Evolutionary conservation across 2,329 filamentous ascomycete species (phyloP), one percentile per base, ranked within the genome.

Genomic region (Scopulariopsis brevicaulis): DNA sequence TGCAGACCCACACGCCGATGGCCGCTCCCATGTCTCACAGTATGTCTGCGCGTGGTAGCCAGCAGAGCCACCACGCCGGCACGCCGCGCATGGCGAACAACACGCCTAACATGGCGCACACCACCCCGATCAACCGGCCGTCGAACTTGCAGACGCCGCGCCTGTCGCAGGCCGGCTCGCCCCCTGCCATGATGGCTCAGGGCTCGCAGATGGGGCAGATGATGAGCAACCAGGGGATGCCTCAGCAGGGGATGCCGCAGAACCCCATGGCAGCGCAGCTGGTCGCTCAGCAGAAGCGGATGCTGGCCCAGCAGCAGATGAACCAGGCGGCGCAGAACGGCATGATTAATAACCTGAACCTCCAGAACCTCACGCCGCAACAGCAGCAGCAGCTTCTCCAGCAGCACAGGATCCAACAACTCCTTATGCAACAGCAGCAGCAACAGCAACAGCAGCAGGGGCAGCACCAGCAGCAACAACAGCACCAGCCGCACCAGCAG

Each of bases 1-100:
- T 83, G 3, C 84, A 85, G 61, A 81, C 77, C 56, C 78, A 79
- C 58, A 67, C 71, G 1, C 74, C 78, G 0, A 83, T 84, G 76
- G 74, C 77, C 7, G 82, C 76, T 0, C 79, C 82, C 4, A 83
- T 84, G 77, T 72, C 81, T 0, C 78, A 81, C 63, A 80, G 75
- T 63, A 86, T 86, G 83, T 83, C 80, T 58, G 76, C 81, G 22
- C 78, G 83, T 61, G 80, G 81, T 59, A 86, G 83, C 64, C 84
- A 87, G 64, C 83, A 86, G 65, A 86, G 84, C 62, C 83, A 86
- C 67, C 75, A 77, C 2, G 77, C 80, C 2, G 79, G 78, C n/a
- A 86, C 84, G 11, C 84, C 84, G 28, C 77, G 82, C 14, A 81
- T 86, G 71, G 80, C 78, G 6, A 77, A 77, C 61, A 76, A 80